Evolutionary conservation across 2,329 filamentous ascomycete species (phyloP), one percentile per base, ranked within the genome.

Genomic region (Hymenoscyphus fructigenus): DNA sequence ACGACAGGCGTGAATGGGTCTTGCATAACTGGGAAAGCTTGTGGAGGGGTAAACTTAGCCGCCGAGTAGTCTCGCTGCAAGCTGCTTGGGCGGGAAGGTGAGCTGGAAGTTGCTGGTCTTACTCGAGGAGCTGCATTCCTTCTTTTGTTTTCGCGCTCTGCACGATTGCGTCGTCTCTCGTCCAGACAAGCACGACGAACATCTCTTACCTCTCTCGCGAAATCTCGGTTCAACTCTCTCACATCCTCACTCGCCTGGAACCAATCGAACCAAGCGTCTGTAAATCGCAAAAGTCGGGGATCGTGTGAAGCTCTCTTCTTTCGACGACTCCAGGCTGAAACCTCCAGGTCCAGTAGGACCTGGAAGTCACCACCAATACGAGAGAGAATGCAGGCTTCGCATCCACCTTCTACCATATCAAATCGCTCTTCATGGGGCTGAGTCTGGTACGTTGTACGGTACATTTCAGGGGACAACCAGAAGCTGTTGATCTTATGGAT

Each of bases 371-470:
- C 80, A 3, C 83, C 83, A 1, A 86, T 70, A 5, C 77, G 76
- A 1, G 81, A 78, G 17, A 86, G 71, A 34, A 84, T 80, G 66
- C 84, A 87, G 1, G 82, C 83, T 69, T 84, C 80, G 66, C 84
- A 87, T 17, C 75, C 74, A 12, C 72, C 77, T 57, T 66, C 64
- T 12, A 80, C 73, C 20, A 62, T 59, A 5, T 67, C 70, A 36
- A 76, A 69, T 56, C 66, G 69, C 53, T 60, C 62, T 1, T 76
- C 69, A 26, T 77, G 75, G 2, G 75, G 73, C 36, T 26, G 10
- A 34, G 20, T 62, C 7, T 73, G 73, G 65, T 78, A 82, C 6
- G 76, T 67, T 23, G 71, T 56, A 34, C 70, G 66, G 65, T 81
- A 82, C 3, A 76, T 69, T 1, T 71, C 62, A 1, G 73, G 68